phyloP scores from a whole-genome alignment of 2,329 filamentous ascomycete genomes.

The Neoarthrinium moseri region DNA sequence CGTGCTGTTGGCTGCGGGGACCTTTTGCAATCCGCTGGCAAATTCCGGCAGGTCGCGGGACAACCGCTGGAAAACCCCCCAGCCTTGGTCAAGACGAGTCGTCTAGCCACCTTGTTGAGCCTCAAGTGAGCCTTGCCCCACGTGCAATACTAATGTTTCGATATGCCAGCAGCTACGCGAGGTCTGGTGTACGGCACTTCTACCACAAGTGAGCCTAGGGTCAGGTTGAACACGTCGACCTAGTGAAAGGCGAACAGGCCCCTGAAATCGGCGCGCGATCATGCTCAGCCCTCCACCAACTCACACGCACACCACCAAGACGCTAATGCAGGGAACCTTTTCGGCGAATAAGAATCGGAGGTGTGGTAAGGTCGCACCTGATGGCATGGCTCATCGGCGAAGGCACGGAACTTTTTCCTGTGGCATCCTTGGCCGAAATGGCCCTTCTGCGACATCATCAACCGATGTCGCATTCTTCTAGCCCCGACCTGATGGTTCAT shows the following conservation, averaged over 20 bases:
- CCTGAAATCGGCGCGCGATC: no score
- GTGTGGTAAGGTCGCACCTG: neutral
- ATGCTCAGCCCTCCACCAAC: no score
- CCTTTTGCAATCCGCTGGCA: neutral
- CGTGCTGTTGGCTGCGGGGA: neutral
- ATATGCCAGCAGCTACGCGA: no score
- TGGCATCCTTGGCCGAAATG: no score
- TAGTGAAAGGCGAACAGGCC: no score
- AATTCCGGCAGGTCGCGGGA: neutral
- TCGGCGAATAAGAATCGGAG: neutral
- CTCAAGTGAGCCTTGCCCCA: no score
- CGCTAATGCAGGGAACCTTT: slow-evolving; percentile 2
- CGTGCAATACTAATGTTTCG: no score
- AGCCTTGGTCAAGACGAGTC: neutral
- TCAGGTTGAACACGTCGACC: no score
- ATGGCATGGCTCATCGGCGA: neutral
- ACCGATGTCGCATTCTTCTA: neutral
- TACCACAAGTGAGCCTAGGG: no score
- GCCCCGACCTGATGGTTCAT: neutral
- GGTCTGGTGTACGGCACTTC: no score
- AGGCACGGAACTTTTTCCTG: slow-evolving; percentile 1
- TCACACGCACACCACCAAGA: no score
- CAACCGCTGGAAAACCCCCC: no score
- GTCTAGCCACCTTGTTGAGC: neutral
- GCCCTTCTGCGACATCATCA: neutral